Base-by-base conservation (phyloP, 2,329 filamentous ascomycete species). In the Penicillium sp. region DNA sequence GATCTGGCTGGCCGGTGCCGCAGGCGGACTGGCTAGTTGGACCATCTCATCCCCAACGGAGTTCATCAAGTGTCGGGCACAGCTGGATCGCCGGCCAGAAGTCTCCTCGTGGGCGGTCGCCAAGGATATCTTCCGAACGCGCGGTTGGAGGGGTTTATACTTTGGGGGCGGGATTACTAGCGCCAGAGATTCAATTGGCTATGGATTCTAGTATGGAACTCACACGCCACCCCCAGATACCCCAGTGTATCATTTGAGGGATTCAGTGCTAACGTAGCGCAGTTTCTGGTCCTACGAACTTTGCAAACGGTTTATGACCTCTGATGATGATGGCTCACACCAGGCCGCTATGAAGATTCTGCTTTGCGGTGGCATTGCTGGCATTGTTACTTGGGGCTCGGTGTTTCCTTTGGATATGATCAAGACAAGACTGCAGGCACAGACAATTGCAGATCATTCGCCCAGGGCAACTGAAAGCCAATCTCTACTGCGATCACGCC, bases 381-480 rank as follows among this genome's bases (percentile, higher is more conserved):
- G 91, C 0, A 79, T 96, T 19, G 79, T 86, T 34, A 94, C 89
- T 0, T 97, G 91, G 91, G 83, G 81, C 4, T 91, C 85, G 50
- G 82, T 97, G 26, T 97, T 95, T 58, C 91, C 91, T 0, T 71
- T 97, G 15, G 91, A 97, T 67, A 84, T 95, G 41, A 78, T 97
- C 63, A 97, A 97, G 72, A 96, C 91, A 3, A 77, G 88, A 46
- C 78, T 96, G n/a, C 91, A 97, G 68, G 84, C 84, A 1, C 87
- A 93, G 68, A 69, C 67, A 4, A 64, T 64, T 40, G 44, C 49
- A 12, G 52, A 55, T 19, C 37, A 57, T 40, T 29, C 34, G 13
- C 43, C 52, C 37, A 24, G 52, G 45, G 52, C 56, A 24, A 48
- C 43, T 52, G 65, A 57, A 49, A 61, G 49, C 54, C 62, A 55